These are phyloP conservation scores for Lecanicillium sp. DNA, from an alignment of 2,329 filamentous ascomycete species.

Conservation along the genomic window DNA sequence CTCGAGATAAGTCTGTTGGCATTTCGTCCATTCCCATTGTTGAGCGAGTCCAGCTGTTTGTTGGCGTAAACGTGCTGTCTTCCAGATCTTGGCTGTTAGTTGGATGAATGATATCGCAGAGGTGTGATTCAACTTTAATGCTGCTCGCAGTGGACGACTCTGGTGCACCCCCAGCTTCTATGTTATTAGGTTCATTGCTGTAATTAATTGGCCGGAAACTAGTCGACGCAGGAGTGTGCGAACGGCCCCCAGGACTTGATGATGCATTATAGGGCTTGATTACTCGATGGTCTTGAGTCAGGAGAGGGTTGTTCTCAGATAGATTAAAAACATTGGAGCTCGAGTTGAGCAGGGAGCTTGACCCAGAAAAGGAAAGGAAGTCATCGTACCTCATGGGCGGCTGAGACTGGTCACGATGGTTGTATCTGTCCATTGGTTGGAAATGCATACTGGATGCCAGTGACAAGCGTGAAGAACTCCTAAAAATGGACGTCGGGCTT, in stretches of 20 bases:
- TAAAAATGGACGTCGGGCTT: constrained; percentile 1
- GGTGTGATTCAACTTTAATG: constrained; percentile 18
- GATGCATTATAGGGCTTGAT: constrained; percentile 16
- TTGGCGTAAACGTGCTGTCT: constrained; percentile 1
- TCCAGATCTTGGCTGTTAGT: constrained; percentile 1
- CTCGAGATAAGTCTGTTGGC: neutral
- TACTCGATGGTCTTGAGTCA: constrained; percentile 10
- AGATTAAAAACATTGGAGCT: constrained; percentile 3
- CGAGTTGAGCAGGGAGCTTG: constrained; percentile 6
- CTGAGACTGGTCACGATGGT: constrained; percentile 1
- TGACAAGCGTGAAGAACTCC: constrained; percentile 4
- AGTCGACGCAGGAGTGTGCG: constrained; percentile 16
- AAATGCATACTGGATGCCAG: constrained; percentile 5
- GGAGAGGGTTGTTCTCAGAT: constrained; percentile 6
- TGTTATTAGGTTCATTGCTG: constrained; percentile 11
- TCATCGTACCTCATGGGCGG: constrained; percentile 5
- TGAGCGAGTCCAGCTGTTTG: constrained; percentile 3
- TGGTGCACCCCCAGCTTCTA: constrained; percentile 11
- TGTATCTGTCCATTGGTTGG: constrained; percentile 2
- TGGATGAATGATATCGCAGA: constrained; percentile 14
- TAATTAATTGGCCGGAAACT: constrained; percentile 22
- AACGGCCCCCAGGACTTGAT: constrained; percentile 2
- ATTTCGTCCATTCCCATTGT: neutral
- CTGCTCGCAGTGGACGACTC: constrained; percentile 5
- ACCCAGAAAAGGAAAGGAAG: constrained; percentile 4